Evolutionary conservation across 2,329 filamentous ascomycete genomes (phyloP), one percentile per base, ranked within the genome.

Genomic region (Sphaerulina vaccinii): DNA sequence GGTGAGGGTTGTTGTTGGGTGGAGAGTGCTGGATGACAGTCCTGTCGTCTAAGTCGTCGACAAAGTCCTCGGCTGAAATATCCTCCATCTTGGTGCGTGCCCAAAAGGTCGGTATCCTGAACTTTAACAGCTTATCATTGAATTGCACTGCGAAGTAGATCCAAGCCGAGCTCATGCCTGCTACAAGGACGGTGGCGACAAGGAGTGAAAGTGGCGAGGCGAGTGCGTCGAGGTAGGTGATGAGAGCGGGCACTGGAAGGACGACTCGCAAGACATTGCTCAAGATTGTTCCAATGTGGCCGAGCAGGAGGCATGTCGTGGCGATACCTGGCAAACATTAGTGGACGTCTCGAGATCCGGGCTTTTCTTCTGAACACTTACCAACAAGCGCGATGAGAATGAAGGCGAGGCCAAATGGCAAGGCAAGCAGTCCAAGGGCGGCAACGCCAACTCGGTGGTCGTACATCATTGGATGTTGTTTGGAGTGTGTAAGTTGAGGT

Each of bases 301-400:
- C 45, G 18, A 49, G 37, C 11, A 41, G 36, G 24, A 49, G 22
- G 10, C 10, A 41, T 3, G 21, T 10, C 5, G 45, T 33, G 10
- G 45, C 18, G 23, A 49, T 16, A 13, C 7, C 21, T 32, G n/a
- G 27, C 10, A 9, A 2, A 32, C 27, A 10, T 32, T 9, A 32
- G 27, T 32, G 8, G 8, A 13, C 5, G 10, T 27, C 6, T 27
- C 24, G 24, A 5, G 6, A 7, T 10, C 10, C 27, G 27, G 5
- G 27, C 27, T 11, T 11, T 9, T 11, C 8, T 2, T 11, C n/a
- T 9, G 27, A 32, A 13, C 4, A 32, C 27, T 32, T 9, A 32
- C 37, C 19, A 21, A 41, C 33, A 10, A 49, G 45, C 2, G 36
- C 15, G 22, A 48, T 48, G 36, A 48, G 45, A 22, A 40, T 15